Base-by-base conservation (phyloP, 495 filamentous ascomycete genomes). In the Aspergillus bertholletiae region DNA sequence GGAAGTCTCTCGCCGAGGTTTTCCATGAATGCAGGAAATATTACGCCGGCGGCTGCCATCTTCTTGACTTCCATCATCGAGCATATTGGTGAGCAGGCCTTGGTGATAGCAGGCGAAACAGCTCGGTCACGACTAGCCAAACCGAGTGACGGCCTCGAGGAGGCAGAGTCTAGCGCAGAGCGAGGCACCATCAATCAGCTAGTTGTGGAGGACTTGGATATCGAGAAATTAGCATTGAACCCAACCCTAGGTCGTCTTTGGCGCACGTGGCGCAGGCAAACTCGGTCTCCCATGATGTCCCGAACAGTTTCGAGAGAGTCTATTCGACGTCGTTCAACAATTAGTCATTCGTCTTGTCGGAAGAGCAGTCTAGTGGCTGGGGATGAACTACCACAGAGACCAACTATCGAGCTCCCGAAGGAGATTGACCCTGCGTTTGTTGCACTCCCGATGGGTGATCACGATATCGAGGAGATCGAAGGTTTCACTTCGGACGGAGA, bases 31-130 rank as follows among this genome's bases (percentile, higher is more conserved):
- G 63, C 79, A 8, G 89, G 87, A 23, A 80, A 89, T 40, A 88
- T 97, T 41, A 96, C 93, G 0, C 92, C 92, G 18, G 88, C 93
- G 3, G 90, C 94, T 6, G 92, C 95, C 43, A 96, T 97, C 58
- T 97, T 97, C 71, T 75, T 99, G 28, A 96, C 95, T 2, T 92
- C 91, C 1, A 89, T 97, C 58, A 78, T 97, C 30, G 95, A 99
- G 75, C 92, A 88, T 64, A 83, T 99, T 66, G 95, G 92, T 15
- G 95, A 97, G 68, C 90, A 95, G 59, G 87, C 88, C 21, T 74
- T 99, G 46, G 73, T 90, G 30, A 80, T 96, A 37, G 90, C 92
- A n/a, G 92, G 90, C 13, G 87, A 97, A 65, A 92, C 91, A 17
- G 85, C 95, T 1, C 90, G 88, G 59, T 83, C 86, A 39, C 83